phyloP scores from a whole-genome alignment of 352 stramenopile genomes.

The Pythium monospermum region DNA sequence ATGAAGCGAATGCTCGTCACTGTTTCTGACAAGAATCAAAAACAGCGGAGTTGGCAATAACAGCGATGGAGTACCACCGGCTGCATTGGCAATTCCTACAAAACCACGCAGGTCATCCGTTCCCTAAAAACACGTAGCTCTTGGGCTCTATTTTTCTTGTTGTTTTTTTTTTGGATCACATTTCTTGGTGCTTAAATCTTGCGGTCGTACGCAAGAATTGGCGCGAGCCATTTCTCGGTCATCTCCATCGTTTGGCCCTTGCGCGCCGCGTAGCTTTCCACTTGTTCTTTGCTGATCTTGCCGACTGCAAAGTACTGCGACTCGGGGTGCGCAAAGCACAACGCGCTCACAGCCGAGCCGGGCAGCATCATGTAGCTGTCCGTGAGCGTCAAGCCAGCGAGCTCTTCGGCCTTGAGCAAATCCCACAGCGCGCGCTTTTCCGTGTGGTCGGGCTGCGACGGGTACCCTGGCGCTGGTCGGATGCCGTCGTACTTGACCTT shows the following conservation, averaged over 20 bases:
- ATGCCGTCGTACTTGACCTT: slow-evolving; percentile 99
- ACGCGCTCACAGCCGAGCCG: slow-evolving; percentile 89
- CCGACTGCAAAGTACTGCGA: slow-evolving; percentile 97
- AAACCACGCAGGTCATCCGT: background rate
- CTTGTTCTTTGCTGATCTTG: slow-evolving; percentile 96
- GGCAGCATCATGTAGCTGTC: slow-evolving; percentile 97
- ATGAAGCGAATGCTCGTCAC: background rate
- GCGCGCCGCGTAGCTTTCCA: slow-evolving; percentile 90
- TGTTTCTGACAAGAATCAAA: background rate
- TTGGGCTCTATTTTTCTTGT: background rate
- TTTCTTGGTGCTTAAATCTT: no score
- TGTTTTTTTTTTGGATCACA: background rate
- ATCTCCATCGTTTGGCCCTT: slow-evolving; percentile 89
- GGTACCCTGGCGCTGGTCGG: slow-evolving; percentile 95
- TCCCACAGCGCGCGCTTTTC: slow-evolving; percentile 97
- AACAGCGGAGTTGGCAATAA: background rate
- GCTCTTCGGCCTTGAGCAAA: slow-evolving; percentile 91
- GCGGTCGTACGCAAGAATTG: slow-evolving; percentile 95
- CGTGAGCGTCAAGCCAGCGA: slow-evolving; percentile 90
- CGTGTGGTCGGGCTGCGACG: slow-evolving; percentile 97
- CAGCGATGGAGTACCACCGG: background rate
- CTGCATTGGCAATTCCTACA: background rate
- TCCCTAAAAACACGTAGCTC: no score
- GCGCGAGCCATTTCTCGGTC: slow-evolving; percentile 93
- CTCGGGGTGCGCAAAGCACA: slow-evolving; percentile 95